phyloP scores from a whole-genome alignment of 2,329 filamentous ascomycete genomes.

The Aspergillus vadensis region DNA sequence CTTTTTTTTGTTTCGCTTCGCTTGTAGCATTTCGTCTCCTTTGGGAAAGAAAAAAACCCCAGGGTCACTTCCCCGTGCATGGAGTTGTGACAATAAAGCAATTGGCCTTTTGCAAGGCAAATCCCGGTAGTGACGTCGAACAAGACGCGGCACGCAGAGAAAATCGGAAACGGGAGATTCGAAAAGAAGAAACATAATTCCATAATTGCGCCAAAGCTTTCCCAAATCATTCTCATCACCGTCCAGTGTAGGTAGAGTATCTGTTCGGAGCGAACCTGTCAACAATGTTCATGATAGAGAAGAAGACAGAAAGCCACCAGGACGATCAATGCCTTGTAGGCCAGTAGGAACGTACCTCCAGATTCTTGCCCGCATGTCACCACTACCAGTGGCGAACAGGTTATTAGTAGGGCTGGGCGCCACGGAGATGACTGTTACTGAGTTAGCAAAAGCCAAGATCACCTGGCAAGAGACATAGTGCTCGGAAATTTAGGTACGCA shows the following conservation, averaged over 20 bases:
- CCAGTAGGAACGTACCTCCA: constrained; percentile 68
- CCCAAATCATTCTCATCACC: constrained; percentile 35
- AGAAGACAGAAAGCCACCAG: background rate
- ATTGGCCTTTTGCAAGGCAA: constrained; percentile 10
- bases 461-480: background rate
- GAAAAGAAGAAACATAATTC: constrained; percentile 21
- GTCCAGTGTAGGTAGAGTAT: constrained; percentile 43
- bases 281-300: background rate
- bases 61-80: constrained; percentile 3
- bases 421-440: constrained; percentile 78
- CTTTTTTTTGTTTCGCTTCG: constrained; percentile 5
- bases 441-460: constrained; percentile 20
- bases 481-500: constrained; percentile 39
- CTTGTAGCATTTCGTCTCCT: background rate
- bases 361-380: constrained; percentile 96
- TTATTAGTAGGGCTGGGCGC: constrained; percentile 86
- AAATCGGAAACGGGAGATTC: constrained; percentile 11
- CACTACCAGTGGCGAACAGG: constrained; percentile 93
- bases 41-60: background rate
- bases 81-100: constrained; percentile 5
- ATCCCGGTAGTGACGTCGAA: background rate
- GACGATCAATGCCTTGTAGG: background rate
- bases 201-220: constrained; percentile 38
- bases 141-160: constrained; percentile 1
- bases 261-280: constrained; percentile 24